Base-by-base conservation (phyloP, 305 asterid species). In the Solanum hybrid region DNA sequence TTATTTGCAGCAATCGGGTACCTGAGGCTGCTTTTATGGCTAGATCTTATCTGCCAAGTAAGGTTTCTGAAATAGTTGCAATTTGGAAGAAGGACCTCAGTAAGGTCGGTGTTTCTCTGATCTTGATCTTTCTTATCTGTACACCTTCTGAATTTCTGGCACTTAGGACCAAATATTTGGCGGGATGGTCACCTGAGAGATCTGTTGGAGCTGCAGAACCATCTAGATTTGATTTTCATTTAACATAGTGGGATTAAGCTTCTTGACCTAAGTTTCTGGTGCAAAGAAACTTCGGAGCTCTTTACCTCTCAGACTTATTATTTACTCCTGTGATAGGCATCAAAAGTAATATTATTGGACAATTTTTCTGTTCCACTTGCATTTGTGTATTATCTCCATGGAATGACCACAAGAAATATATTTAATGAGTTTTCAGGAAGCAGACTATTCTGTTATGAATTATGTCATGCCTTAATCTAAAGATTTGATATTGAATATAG, bases 1-100 rank as follows among this genome's bases (percentile, higher is more conserved):
- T 84, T 84, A 10, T 31, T 84, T 84, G 87, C 95, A 98, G 99
- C 94, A 94, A 96, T 85, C 99, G 99, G 91, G 94, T 98, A 94
- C 99, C 99, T 88, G 99, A 98, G 94, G 99, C 99, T 95, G 99
- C 99, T 88, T 92, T 98, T 92, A 98, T 98, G 99, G 99, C 99
- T 64, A 96, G 99, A 89, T 98, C 99, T 72, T 98, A 98, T 93
- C 97, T 98, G 91, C 99, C 99, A 81, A 96, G 98, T 94, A 98
- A 96, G 94, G 99, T 98, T 90, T 93, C 99, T 42, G 98, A 98
- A 93, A 94, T 98, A 46, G 99, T 98, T 72, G 95, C 95, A 73
- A 95, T 96, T 46, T 96, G 99, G 99, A 98, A 98, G 92, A 94
- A 92, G 92, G 99, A 96, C 94, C 98, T 96, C 86, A 94, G 90